Conservation (phyloP, 257 asterid species). For the Jacaranda mimosifolia region DNA sequence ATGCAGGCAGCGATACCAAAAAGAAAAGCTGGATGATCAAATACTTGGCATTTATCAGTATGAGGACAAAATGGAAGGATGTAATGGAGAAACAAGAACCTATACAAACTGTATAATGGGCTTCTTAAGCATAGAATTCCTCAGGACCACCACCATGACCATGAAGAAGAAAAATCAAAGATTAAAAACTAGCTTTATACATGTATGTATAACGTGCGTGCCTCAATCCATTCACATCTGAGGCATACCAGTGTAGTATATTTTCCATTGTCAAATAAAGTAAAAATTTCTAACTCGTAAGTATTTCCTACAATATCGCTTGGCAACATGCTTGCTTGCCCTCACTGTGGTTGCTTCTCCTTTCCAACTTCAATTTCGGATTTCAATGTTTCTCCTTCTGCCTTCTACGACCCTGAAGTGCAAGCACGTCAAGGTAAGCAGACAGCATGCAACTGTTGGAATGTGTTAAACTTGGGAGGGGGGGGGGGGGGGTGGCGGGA, state of each 20-base stretch:
- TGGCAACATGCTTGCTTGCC: not conserved
- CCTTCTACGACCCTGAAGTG: slow-evolving; percentile 59
- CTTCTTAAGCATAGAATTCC: slow-evolving; percentile 14
- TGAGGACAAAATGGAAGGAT: not conserved
- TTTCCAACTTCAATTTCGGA: slow-evolving; percentile 42
- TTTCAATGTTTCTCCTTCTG: slow-evolving; percentile 41
- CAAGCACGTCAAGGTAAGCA: not conserved
- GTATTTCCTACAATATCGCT: not conserved
- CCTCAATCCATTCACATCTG: slow-evolving; percentile 11
- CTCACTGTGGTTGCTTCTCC: slow-evolving; percentile 17
- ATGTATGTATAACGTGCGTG: not conserved
- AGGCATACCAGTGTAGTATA: not conserved
- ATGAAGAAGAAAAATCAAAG: not conserved
- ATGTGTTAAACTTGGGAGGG: not conserved
- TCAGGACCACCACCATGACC: not conserved
- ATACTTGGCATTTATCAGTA: not conserved
- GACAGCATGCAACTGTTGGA: not conserved
- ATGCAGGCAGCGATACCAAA: not conserved
- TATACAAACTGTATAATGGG: slow-evolving; percentile 14
- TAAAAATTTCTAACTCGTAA: slow-evolving; percentile 15
- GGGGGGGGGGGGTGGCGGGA: too few relatives aligned
- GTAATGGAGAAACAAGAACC: not conserved
- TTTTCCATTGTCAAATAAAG: slow-evolving; percentile 3
- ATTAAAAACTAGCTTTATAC: not conserved
- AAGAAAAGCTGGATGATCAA: slow-evolving; percentile 11